Evolutionary conservation across 805 yeast species (phyloP).

Genomic region (Tetrapisispora iriomotensis): DNA sequence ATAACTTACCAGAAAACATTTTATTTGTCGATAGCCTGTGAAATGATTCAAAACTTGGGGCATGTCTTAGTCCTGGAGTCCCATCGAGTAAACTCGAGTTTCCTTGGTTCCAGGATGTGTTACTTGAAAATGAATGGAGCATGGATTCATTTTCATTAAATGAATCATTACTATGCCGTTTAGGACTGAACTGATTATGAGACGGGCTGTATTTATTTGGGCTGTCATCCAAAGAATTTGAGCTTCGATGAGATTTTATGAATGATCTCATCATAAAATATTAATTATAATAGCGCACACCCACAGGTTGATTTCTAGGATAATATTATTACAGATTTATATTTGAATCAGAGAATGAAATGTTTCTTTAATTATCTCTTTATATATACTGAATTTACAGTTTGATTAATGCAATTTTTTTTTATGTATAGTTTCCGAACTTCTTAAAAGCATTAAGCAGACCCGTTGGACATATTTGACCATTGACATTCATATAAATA

Average conservation of each 20-base stretch:
- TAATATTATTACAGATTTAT: no score
- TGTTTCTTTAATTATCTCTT: no score
- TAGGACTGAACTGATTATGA: conserved; percentile 3
- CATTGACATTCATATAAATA: no score
- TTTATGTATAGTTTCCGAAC: no score
- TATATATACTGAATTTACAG: no score
- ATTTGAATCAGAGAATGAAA: no score
- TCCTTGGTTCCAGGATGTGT: background rate
- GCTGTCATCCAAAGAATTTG: conserved; percentile 26
- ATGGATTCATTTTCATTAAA: background rate
- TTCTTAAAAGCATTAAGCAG: no score
- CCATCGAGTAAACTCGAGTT: background rate
- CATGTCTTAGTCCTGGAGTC: conserved; percentile 4
- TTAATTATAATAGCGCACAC: no score
- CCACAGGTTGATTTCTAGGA: no score
- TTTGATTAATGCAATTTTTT: no score
- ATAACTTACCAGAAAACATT: conserved; percentile 21
- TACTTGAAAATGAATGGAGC: background rate
- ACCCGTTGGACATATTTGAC: no score
- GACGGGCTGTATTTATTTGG: conserved; percentile 6
- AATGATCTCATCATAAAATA: conserved; percentile 31
- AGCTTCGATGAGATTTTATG: conserved; percentile 32
- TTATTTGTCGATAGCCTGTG: conserved; percentile 22
- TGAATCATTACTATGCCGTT: conserved; percentile 11
- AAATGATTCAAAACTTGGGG: conserved; percentile 23